Evolutionary conservation across 257 asterid species (phyloP).

Genomic region (Asclepias syriaca): DNA sequence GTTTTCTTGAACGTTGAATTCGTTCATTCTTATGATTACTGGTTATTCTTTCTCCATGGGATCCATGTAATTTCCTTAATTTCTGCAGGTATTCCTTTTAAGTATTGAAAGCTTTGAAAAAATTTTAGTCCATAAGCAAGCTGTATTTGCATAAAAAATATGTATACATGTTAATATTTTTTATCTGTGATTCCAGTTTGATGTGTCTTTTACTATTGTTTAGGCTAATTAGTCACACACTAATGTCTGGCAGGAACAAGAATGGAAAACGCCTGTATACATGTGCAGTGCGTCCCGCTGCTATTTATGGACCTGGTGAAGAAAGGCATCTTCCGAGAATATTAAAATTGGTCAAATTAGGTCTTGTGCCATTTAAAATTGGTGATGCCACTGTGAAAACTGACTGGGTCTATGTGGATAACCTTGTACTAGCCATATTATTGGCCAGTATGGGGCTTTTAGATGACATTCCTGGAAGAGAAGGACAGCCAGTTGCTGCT

Average conservation of each 20-base stretch:
- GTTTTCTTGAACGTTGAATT: neutral
- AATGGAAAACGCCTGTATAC: slow-evolving; percentile 60
- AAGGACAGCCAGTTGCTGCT: slow-evolving; percentile 74
- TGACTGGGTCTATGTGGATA: slow-evolving; percentile 88
- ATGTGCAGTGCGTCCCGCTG: slow-evolving; percentile 95
- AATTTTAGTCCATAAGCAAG: neutral
- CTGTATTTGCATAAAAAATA: neutral
- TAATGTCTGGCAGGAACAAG: slow-evolving; percentile 37
- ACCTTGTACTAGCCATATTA: slow-evolving; percentile 73
- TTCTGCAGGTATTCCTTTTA: neutral
- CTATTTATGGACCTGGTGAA: slow-evolving; percentile 97
- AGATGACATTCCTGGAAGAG: slow-evolving; percentile 82
- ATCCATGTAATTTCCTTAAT: neutral
- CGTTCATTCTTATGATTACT: neutral
- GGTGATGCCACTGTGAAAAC: slow-evolving; percentile 62
- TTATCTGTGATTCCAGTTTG: neutral
- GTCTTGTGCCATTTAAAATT: slow-evolving; percentile 72
- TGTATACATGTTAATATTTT: neutral
- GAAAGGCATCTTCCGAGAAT: slow-evolving; percentile 95
- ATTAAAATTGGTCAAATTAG: slow-evolving; percentile 61
- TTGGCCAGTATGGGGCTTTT: slow-evolving; percentile 98
- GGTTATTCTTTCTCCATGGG: neutral
- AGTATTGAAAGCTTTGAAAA: neutral
- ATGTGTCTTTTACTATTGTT: neutral
- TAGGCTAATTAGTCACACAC: neutral